These are phyloP conservation scores for Salix purpurea DNA, from an alignment of 345 rosid genomes.

Conservation along the genomic window DNA sequence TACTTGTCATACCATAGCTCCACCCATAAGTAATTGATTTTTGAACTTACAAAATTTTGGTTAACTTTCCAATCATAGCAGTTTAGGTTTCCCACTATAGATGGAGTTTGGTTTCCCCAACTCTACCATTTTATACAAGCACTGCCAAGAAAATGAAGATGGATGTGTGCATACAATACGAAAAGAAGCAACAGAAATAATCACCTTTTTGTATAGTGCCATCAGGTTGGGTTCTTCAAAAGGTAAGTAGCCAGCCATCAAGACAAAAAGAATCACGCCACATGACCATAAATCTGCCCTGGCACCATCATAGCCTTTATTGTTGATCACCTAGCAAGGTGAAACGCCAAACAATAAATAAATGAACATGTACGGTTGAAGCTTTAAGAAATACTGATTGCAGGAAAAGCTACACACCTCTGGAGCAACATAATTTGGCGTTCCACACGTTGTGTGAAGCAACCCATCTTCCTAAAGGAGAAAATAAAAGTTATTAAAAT, in stretches of 20 bases:
- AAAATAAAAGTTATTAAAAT: constrained; percentile 12
- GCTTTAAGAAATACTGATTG: not conserved
- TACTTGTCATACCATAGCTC: not conserved
- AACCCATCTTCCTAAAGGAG: constrained; percentile 80
- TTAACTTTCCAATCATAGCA: not conserved
- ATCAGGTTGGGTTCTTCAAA: constrained; percentile 87
- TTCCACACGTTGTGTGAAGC: constrained; percentile 98
- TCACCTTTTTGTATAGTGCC: constrained; percentile 78
- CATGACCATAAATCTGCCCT: constrained; percentile 99
- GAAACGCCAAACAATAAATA: constrained; percentile 8
- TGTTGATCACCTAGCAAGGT: constrained; percentile 67
- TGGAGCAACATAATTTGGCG: constrained; percentile 99
- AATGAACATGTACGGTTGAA: constrained; percentile 1
- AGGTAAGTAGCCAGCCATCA: constrained; percentile 98
- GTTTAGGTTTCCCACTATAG: not conserved
- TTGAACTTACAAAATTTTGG: not conserved
- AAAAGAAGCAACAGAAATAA: not conserved
- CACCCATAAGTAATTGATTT: not conserved
- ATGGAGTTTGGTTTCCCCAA: not conserved
- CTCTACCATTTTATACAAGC: not conserved
- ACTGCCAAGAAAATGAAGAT: not conserved
- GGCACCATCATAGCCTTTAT: constrained; percentile 96
- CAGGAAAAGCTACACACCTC: constrained; percentile 57
- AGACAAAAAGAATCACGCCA: constrained; percentile 91
- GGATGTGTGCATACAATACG: not conserved